Evolutionary conservation across 257 asterid genomes (phyloP).

Genomic region (Ballota nigra): DNA sequence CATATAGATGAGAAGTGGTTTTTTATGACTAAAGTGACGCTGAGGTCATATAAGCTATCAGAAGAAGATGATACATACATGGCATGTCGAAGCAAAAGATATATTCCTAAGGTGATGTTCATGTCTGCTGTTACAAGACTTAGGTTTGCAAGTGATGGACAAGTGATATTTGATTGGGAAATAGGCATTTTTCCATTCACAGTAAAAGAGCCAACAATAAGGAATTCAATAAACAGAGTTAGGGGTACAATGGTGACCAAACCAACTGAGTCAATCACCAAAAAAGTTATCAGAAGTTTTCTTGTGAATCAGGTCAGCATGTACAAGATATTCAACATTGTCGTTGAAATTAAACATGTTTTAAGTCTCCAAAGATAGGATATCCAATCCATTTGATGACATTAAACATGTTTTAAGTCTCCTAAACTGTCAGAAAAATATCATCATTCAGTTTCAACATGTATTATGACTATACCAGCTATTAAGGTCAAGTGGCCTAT

Average conservation of each 20-base stretch:
- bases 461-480: neutral
- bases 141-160: neutral
- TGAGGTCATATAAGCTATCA: neutral
- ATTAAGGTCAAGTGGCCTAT: neutral
- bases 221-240: neutral
- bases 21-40: neutral
- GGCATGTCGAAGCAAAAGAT: neutral
- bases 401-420: too few relatives aligned
- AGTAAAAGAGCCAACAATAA: neutral
- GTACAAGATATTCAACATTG: neutral
- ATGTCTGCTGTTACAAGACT: neutral
- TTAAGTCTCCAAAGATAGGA: neutral
- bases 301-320: neutral
- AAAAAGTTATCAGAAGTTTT: neutral
- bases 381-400: neutral
- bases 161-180: neutral
- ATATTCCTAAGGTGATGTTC: neutral
- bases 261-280: neutral
- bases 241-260: neutral
- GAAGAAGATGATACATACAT: neutral
- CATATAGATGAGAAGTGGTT: constrained; percentile 1
- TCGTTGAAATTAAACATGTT: neutral
- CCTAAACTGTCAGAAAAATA: too few relatives aligned
- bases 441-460: neutral
- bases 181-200: neutral